Evolutionary conservation across 257 asterid species (phyloP).

Genomic region (Solanum commersonii): DNA sequence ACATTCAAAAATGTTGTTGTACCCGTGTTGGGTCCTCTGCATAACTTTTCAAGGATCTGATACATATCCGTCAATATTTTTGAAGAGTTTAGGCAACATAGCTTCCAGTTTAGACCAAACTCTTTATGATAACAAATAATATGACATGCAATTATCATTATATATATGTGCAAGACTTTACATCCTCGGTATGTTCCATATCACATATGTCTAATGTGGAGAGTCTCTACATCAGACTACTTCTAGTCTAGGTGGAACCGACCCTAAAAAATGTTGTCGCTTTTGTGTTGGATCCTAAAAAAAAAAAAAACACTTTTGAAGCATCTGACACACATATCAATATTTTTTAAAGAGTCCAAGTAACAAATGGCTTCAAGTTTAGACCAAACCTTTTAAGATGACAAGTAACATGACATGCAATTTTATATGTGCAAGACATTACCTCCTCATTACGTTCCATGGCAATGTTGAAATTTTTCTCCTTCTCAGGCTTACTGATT

Average conservation of each 20-base stretch:
- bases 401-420: neutral
- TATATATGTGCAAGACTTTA: too few species aligned
- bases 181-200: too few species aligned
- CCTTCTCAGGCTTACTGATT: neutral
- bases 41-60: neutral
- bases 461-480: neutral
- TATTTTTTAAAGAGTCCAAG: too few species aligned
- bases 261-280: too few species aligned
- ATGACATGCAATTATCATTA: too few species aligned
- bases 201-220: too few species aligned
- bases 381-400: neutral
- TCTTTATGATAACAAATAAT: too few species aligned
- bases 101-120: neutral
- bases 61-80: neutral
- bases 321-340: too few species aligned
- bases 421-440: neutral
- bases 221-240: too few species aligned
- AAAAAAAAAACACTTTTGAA: too few species aligned
- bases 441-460: conserved; percentile 8
- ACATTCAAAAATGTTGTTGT: neutral
- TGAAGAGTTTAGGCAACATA: neutral
- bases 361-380: neutral
- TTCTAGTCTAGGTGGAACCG: too few species aligned
- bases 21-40: neutral
- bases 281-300: too few species aligned